A percentile compares a stretch with the other conserved stretches of the same genome.
phyloP scores from a whole-genome alignment of 148 eudicot genomes.

The Spergularia bocconei region DNA sequence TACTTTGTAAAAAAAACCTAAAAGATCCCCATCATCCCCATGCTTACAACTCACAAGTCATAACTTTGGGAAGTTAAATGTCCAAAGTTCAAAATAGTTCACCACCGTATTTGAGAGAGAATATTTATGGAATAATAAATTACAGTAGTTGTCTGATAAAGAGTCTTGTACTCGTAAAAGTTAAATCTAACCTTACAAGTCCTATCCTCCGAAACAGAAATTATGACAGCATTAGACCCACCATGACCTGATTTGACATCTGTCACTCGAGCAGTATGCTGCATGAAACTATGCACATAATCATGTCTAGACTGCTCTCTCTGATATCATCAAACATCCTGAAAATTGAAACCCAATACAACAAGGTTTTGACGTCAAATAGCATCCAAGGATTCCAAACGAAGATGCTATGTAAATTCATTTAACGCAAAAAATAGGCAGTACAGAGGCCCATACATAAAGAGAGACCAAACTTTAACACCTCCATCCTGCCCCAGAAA shows the following conservation, averaged over 20 bases:
- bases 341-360: constrained; percentile 31
- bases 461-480: constrained; percentile 81
- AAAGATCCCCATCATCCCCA: too few species aligned
- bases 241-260: constrained; percentile 77
- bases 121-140: too few species aligned
- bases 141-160: not conserved
- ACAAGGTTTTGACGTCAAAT: not conserved
- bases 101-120: too few species aligned
- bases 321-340: constrained; percentile 75
- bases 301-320: constrained; percentile 51
- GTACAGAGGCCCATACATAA: constrained; percentile 42
- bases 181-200: constrained; percentile 69
- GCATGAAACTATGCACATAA: constrained; percentile 67
- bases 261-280: constrained; percentile 70
- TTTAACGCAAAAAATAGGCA: not conserved
- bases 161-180: not conserved
- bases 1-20: too few species aligned
- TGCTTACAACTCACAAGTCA: too few species aligned
- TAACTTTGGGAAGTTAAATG: too few species aligned
- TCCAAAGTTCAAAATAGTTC: too few species aligned
- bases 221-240: constrained; percentile 72
- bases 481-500: constrained; percentile 90
- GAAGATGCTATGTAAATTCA: not conserved
- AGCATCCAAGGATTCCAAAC: not conserved
- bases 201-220: constrained; percentile 88